Evolutionary conservation across 176 grass and related monocot species (phyloP).

Genomic region (Oropetium thomaeum): DNA sequence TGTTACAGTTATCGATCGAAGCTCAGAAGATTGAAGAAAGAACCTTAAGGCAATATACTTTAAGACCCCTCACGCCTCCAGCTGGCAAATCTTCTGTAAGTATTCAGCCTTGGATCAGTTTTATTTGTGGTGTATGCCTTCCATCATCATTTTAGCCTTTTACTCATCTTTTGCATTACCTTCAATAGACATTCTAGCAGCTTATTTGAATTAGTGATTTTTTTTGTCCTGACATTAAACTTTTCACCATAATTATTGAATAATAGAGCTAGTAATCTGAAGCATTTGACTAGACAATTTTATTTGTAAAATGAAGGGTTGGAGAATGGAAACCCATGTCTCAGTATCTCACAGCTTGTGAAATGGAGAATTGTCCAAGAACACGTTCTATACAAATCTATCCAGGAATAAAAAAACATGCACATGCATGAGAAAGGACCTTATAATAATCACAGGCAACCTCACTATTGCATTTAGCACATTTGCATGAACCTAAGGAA

Average conservation of each 20-base stretch:
- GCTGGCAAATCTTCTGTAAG: slow-evolving; percentile 66
- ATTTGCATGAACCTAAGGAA: not conserved
- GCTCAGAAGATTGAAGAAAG: slow-evolving; percentile 74
- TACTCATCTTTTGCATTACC: not conserved
- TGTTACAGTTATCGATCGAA: slow-evolving; percentile 46
- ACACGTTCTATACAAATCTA: not conserved
- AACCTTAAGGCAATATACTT: slow-evolving; percentile 54
- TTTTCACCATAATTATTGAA: not conserved
- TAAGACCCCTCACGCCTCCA: slow-evolving; percentile 59
- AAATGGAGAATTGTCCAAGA: not conserved
- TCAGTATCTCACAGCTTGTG: not conserved
- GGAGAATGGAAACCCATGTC: not conserved
- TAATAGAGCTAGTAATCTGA: too few species aligned
- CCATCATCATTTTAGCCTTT: not conserved
- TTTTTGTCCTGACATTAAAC: too few species aligned
- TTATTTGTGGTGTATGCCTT: slow-evolving; percentile 18
- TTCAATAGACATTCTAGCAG: not conserved
- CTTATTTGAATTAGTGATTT: not conserved
- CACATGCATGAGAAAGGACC: not conserved
- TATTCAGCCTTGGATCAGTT: not conserved
- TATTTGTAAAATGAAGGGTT: not conserved
- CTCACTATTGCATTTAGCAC: not conserved
- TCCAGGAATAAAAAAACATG: not conserved
- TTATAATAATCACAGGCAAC: not conserved
- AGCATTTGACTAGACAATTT: not conserved